These are phyloP conservation scores for Xanthoceras sorbifolium DNA, from an alignment of 345 rosid species.

Conservation along the genomic window DNA sequence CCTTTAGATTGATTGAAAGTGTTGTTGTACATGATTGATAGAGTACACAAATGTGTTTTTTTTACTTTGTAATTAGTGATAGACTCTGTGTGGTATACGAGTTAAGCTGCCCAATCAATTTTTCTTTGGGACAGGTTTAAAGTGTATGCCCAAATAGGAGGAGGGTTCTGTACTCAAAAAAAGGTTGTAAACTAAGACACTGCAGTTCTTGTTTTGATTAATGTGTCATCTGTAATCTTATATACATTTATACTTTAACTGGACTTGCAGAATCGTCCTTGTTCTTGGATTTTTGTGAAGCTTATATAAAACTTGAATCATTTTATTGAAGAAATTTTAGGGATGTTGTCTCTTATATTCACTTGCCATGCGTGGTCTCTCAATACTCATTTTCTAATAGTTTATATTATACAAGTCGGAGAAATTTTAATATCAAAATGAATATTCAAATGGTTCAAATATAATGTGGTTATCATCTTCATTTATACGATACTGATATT, in stretches of 20 bases:
- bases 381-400: too few species aligned
- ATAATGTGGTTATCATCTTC: too few species aligned
- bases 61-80: neutral
- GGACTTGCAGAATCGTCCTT: too few species aligned
- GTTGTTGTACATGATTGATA: conserved; percentile 15
- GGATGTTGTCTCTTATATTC: too few species aligned
- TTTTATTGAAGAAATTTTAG: too few species aligned
- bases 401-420: too few species aligned
- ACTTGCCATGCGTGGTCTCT: too few species aligned
- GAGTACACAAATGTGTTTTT: neutral
- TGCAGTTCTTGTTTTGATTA: neutral
- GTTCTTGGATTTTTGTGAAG: too few species aligned
- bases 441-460: too few species aligned
- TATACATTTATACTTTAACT: neutral
- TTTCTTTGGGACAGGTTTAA: neutral
- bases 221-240: conserved; percentile 1
- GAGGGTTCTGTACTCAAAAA: neutral
- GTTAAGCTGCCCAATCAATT: neutral
- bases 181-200: neutral
- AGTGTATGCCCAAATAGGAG: neutral
- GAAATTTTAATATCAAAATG: too few species aligned
- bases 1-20: neutral
- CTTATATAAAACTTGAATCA: too few species aligned
- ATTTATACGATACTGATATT: too few species aligned
- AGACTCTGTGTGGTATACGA: neutral